Percentiles rank a stretch among this genome's conserved stretches.
These are phyloP conservation scores for Boletus subparvulus DNA, from an alignment of 768 basidiomycete genomes.

Conservation along the genomic window DNA sequence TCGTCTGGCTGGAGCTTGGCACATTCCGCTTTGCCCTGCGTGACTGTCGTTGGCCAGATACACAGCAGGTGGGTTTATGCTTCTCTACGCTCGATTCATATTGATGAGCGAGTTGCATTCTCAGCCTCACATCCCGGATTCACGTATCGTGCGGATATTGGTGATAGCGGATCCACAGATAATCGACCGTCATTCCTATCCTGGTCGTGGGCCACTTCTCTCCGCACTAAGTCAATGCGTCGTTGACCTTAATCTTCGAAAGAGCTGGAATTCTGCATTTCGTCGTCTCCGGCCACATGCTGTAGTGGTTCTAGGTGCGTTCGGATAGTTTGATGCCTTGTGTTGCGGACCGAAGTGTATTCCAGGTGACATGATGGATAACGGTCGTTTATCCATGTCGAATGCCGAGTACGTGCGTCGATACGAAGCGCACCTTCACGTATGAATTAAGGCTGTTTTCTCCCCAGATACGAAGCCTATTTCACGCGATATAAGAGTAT, in stretches of 20 bases:
- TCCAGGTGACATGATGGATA: slow-evolving; percentile 81
- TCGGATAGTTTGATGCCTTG: neutral
- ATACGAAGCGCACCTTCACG: neutral
- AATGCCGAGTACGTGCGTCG: slow-evolving; percentile 60
- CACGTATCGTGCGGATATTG: slow-evolving; percentile 43
- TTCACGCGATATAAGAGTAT: slow-evolving; percentile 66
- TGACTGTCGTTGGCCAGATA: slow-evolving; percentile 64
- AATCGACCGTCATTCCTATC: slow-evolving; percentile 73
- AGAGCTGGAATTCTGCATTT: slow-evolving; percentile 74
- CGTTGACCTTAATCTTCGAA: slow-evolving; percentile 81
- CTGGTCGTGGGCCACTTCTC: slow-evolving; percentile 52
- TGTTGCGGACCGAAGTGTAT: neutral
- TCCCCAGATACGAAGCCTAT: slow-evolving; percentile 70
- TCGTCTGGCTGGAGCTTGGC: slow-evolving; percentile 71
- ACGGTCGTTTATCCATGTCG: slow-evolving; percentile 64
- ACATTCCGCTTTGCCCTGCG: slow-evolving; percentile 49
- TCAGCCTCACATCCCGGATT: slow-evolving; percentile 19
- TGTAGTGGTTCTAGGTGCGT: slow-evolving; percentile 71
- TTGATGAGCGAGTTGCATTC: neutral
- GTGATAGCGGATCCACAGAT: slow-evolving; percentile 89
- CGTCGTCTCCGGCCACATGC: slow-evolving; percentile 57
- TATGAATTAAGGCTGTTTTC: slow-evolving; percentile 7
- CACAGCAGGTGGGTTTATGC: slow-evolving; percentile 28
- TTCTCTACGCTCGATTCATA: neutral
- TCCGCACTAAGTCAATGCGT: slow-evolving; percentile 61